These are phyloP conservation scores for Ustanciosporium gigantosporum DNA, from an alignment of 1,284 basidiomycete genomes.

Conservation along the genomic window DNA sequence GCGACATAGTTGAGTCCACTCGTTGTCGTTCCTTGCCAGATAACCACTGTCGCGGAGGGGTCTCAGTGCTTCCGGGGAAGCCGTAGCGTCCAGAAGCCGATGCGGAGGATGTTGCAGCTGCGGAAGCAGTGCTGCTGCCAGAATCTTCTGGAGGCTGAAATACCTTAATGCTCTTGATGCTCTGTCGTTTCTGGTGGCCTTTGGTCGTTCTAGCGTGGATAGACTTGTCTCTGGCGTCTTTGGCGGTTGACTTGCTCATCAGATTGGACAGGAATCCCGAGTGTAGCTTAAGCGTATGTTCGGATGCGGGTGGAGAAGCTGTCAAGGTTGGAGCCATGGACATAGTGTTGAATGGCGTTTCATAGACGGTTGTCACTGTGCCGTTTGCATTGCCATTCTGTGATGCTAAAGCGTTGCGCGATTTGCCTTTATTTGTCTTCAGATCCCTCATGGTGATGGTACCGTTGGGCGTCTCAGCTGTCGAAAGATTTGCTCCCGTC, in stretches of 20 bases:
- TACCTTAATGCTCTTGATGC: constrained; percentile 40
- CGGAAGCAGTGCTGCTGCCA: background rate
- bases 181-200: constrained; percentile 23
- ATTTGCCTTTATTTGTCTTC: background rate
- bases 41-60: background rate
- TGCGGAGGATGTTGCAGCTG: background rate
- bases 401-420: background rate
- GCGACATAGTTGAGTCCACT: constrained; percentile 26
- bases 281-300: background rate
- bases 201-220: background rate
- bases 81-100: background rate
- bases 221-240: background rate
- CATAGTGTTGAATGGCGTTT: constrained; percentile 18
- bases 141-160: constrained; percentile 15
- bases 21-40: constrained; percentile 8
- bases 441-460: no score
- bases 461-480: background rate
- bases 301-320: constrained; percentile 4
- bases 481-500: no score
- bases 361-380: constrained; percentile 19
- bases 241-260: background rate
- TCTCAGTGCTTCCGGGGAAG: constrained; percentile 1
- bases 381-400: constrained; percentile 5
- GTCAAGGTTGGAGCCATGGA: constrained; percentile 2
- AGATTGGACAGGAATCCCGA: constrained; percentile 17